A percentile compares a stretch with the other conserved stretches of the same genome.
Conservation (phyloP, 305 asterid genomes). For the Plantago rigida region DNA sequence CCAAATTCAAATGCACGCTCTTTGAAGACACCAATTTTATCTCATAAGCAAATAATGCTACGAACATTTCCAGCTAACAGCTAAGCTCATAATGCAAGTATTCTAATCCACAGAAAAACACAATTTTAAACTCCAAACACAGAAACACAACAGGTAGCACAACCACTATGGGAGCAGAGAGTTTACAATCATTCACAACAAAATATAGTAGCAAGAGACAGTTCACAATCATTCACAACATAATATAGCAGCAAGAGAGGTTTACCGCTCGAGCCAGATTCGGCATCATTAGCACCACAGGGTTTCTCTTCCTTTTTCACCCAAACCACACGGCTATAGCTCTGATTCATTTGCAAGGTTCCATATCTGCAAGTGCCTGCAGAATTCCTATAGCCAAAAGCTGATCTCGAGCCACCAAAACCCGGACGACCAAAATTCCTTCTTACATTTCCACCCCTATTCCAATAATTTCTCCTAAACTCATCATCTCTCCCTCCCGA, state of each 20-base stretch:
- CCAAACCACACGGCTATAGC: slow-evolving; percentile 36
- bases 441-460: slow-evolving; percentile 13
- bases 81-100: slow-evolving; percentile 9
- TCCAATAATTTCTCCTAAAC: slow-evolving; percentile 18
- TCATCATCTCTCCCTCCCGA: slow-evolving; percentile 10
- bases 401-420: slow-evolving; percentile 19
- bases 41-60: too few relatives aligned
- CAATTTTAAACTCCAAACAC: background rate
- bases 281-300: slow-evolving; percentile 29
- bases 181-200: slow-evolving; percentile 5
- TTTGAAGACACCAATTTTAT: background rate
- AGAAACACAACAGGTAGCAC: background rate
- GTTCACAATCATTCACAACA: slow-evolving; percentile 7
- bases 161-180: background rate
- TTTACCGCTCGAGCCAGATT: slow-evolving; percentile 32
- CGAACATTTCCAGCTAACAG: background rate
- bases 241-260: slow-evolving; percentile 2
- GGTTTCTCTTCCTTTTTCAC: slow-evolving; percentile 41
- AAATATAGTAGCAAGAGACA: background rate
- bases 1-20: background rate
- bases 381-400: slow-evolving; percentile 19
- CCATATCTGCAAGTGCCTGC: slow-evolving; percentile 12
- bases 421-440: slow-evolving; percentile 21
- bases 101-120: slow-evolving; percentile 9
- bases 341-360: slow-evolving; percentile 9